Evolutionary conservation across 805 yeast genomes (phyloP).

Genomic region (Debaryomyces prosopidis): DNA sequence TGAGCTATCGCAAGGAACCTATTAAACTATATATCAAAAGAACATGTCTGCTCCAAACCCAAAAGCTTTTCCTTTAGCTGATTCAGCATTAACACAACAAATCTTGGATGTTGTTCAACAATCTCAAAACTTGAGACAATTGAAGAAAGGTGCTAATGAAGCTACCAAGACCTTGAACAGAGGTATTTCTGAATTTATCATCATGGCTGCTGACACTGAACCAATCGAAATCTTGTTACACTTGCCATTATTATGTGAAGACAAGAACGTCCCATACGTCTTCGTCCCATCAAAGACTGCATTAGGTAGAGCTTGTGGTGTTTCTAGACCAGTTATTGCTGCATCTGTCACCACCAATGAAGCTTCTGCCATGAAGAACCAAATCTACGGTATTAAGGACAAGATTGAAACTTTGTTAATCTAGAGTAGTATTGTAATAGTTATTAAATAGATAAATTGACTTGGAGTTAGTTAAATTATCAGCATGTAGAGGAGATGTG

Average conservation of each 20-base stretch:
- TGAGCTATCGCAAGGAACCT: constrained; percentile 57
- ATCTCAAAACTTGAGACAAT: constrained; percentile 95
- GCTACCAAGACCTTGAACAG: constrained; percentile 99
- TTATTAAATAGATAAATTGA: neutral
- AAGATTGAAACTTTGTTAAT: constrained; percentile 97
- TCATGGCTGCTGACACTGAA: constrained; percentile 99
- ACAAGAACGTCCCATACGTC: constrained; percentile 98
- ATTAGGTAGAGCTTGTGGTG: constrained; percentile 99
- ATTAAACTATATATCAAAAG: constrained; percentile 6
- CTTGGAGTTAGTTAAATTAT: no score
- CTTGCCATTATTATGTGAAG: constrained; percentile 97
- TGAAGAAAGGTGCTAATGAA: constrained; percentile 99
- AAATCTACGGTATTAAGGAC: constrained; percentile 96
- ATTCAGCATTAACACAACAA: constrained; percentile 92
- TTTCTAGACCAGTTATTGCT: constrained; percentile 98
- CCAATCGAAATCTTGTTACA: constrained; percentile 98
- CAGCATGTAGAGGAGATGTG: no score
- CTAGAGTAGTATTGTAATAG: constrained; percentile 32
- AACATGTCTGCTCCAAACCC: constrained; percentile 90
- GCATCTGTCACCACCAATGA: constrained; percentile 98
- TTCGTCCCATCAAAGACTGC: constrained; percentile 98
- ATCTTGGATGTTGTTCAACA: constrained; percentile 97
- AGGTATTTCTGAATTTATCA: constrained; percentile 98
- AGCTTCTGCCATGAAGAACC: constrained; percentile 95
- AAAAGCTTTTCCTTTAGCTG: constrained; percentile 98